These are phyloP conservation scores for Scedosporium dehoogii DNA, from an alignment of 2,329 filamentous ascomycete species.

Conservation along the genomic window DNA sequence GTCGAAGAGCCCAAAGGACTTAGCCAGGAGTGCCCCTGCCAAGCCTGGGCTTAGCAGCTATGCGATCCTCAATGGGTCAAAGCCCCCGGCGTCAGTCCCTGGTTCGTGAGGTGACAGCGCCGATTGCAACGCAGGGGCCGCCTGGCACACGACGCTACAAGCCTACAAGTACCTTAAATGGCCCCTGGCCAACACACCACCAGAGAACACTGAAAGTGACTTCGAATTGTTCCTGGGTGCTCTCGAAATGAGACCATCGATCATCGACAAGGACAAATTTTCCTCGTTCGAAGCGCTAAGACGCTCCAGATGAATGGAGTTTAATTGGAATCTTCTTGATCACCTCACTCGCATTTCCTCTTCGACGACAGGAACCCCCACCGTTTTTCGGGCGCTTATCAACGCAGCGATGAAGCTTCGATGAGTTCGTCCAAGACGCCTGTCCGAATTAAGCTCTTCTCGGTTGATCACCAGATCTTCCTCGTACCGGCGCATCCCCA, in stretches of 20 bases:
- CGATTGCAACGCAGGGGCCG: conserved; percentile 1
- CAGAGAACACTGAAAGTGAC: no score
- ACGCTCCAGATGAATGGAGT: neutral
- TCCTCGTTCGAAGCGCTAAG: neutral
- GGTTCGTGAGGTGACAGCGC: neutral
- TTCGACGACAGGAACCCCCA: neutral
- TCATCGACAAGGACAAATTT: neutral
- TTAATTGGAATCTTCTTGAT: neutral
- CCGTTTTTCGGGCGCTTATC: neutral
- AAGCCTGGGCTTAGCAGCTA: neutral
- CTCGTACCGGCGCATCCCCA: neutral
- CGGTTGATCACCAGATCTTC: neutral
- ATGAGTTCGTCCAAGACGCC: neutral
- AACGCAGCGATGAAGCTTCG: neutral
- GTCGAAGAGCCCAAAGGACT: neutral
- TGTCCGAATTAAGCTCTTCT: neutral
- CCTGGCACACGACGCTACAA: neutral
- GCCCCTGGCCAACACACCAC: neutral
- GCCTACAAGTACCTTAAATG: no score
- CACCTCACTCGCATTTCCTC: neutral
- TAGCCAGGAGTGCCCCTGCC: conserved; percentile 4
- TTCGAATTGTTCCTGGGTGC: no score
- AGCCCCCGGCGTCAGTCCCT: neutral
- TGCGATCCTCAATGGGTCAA: neutral
- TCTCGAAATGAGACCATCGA: neutral